Conservation (phyloP, 2,329 filamentous ascomycete genomes). For the Beauveria australis region DNA sequence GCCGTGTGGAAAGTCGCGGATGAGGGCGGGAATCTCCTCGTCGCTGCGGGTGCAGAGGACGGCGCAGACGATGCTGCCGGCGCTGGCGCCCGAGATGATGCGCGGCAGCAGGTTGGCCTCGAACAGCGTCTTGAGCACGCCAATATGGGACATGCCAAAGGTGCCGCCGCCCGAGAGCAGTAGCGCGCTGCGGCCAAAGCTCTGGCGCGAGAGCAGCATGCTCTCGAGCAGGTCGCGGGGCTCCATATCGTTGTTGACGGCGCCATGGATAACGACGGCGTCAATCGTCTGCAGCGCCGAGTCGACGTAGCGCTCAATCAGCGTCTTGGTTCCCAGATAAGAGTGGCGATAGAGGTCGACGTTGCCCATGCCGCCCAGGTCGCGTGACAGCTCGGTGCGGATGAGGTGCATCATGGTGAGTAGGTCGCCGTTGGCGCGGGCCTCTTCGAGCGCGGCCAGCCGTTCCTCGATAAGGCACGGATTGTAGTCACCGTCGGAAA, state of each 20-base stretch:
- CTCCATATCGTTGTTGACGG: constrained; percentile 45
- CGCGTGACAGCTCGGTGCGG: constrained; percentile 69
- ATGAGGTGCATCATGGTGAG: constrained; percentile 71
- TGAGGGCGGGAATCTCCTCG: constrained; percentile 63
- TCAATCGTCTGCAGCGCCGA: constrained; percentile 69
- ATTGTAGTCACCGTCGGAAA: constrained; percentile 59
- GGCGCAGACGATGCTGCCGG: constrained; percentile 77
- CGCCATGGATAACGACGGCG: constrained; percentile 56
- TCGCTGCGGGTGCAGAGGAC: constrained; percentile 73
- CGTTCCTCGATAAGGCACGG: constrained; percentile 58
- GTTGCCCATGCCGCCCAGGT: constrained; percentile 81
- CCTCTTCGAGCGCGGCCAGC: constrained; percentile 66
- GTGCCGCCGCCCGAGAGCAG: constrained; percentile 80
- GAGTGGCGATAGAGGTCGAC: constrained; percentile 75
- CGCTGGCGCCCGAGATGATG: constrained; percentile 81
- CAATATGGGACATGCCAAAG: constrained; percentile 87
- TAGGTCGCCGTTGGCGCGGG: constrained; percentile 63
- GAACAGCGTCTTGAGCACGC: constrained; percentile 74
- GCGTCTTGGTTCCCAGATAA: constrained; percentile 74
- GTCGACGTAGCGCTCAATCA: constrained; percentile 82
- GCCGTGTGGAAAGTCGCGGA: constrained; percentile 67
- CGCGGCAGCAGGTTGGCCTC: constrained; percentile 68
- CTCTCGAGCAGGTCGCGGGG: constrained; percentile 56
- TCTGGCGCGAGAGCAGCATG: constrained; percentile 64
- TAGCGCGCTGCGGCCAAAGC: constrained; percentile 77